These are phyloP conservation scores for Cucumis sativus DNA, from an alignment of 306 rosid genomes.

Conservation along the genomic window DNA sequence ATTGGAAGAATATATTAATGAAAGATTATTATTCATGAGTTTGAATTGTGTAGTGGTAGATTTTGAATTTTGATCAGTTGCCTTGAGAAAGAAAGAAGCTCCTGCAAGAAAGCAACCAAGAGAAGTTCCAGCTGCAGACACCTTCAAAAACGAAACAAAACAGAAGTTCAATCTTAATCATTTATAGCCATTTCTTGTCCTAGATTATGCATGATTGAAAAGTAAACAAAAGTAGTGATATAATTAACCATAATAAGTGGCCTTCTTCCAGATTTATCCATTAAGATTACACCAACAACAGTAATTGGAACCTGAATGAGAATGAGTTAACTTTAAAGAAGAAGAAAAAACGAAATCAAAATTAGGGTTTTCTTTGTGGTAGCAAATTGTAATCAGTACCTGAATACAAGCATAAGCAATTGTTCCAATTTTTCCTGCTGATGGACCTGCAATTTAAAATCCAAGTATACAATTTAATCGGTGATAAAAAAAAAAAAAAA, in stretches of 20 bases:
- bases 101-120: constrained; percentile 34
- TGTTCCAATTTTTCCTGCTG: constrained; percentile 43
- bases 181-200: not conserved
- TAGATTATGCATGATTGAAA: too few relatives aligned
- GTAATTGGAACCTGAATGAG: constrained; percentile 30
- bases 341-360: not conserved
- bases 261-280: constrained; percentile 35
- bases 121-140: constrained; percentile 38
- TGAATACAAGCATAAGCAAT: constrained; percentile 57
- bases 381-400: constrained; percentile 14
- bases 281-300: constrained; percentile 21
- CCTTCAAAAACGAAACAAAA: constrained; percentile 14
- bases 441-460: constrained; percentile 30
- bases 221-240: not conserved
- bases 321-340: not conserved
- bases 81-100: constrained; percentile 32
- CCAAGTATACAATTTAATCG: too few relatives aligned
- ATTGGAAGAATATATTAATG: not conserved
- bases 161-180: too few relatives aligned
- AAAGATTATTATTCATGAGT: not conserved
- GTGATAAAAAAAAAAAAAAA: too few relatives aligned
- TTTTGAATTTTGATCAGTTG: not conserved
- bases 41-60: not conserved
- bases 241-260: constrained; percentile 30
- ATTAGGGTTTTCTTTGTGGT: not conserved